Percentiles rank a stretch among this genome's conserved stretches.
These are phyloP conservation scores for Chlorociboria aeruginascens DNA, from an alignment of 495 filamentous ascomycete species.

Conservation along the genomic window DNA sequence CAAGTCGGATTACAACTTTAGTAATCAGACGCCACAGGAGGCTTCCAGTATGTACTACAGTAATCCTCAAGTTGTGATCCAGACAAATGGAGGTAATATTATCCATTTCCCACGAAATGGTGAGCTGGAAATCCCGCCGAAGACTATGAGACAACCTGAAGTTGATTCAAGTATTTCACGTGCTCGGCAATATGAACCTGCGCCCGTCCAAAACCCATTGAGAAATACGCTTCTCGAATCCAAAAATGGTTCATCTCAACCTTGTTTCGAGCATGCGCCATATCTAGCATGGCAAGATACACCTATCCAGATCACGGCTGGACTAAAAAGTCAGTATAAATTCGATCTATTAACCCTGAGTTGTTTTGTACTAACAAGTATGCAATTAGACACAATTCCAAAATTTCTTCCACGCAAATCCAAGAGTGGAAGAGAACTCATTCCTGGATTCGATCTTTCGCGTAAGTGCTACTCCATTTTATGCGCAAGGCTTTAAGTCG, in stretches of 20 bases:
- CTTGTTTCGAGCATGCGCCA: slow-evolving; percentile 6
- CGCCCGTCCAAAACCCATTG: neutral
- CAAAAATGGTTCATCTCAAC: slow-evolving; percentile 2
- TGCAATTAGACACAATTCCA: slow-evolving; percentile 8
- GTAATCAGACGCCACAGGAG: slow-evolving; percentile 2
- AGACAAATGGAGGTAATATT: too few species aligned
- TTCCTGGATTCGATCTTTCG: slow-evolving; percentile 14
- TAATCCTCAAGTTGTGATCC: too few species aligned
- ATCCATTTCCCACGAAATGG: too few species aligned
- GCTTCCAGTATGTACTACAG: too few species aligned
- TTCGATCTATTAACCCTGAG: neutral
- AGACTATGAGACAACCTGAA: too few species aligned
- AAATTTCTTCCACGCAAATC: slow-evolving; percentile 15
- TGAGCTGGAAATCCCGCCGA: too few species aligned
- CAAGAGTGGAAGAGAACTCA: slow-evolving; percentile 8
- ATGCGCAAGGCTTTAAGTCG: neutral
- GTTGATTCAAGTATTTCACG: neutral
- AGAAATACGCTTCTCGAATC: slow-evolving; percentile 11
- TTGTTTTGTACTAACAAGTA: neutral
- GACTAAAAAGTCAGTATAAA: slow-evolving; percentile 12
- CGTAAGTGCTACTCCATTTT: slow-evolving; percentile 8
- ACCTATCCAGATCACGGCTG: slow-evolving; percentile 8
- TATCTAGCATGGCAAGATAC: slow-evolving; percentile 7
- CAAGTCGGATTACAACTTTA: too few species aligned
- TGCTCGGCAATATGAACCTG: neutral